Base-by-base conservation (phyloP, 2,329 filamentous ascomycete genomes). In the Simplicillium aogashimaense region DNA sequence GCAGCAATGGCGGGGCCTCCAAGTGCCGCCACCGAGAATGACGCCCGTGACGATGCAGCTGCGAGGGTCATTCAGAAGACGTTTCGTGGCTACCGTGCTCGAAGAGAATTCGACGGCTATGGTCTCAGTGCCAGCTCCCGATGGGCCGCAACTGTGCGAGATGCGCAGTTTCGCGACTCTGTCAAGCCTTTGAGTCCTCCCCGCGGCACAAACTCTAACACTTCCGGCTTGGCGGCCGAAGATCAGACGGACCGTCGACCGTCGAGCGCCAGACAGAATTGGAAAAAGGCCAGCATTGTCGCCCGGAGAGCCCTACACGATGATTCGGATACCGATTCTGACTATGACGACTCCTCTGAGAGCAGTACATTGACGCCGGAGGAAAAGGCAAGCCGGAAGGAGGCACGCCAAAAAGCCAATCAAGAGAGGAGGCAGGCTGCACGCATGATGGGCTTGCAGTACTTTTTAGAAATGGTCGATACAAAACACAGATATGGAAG, bases 391-490 rank as follows among this genome's bases (percentile, higher is more conserved):
- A 57, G 56, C 11, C 53, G 53, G 10, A 61, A 55, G 36, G 61
- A 61, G 40, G 56, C 59, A 36, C 65, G 66, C 41, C 56, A 67
- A 8, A 65, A 76, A 48, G 63, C 70, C 42, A 76, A 74, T 53
- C 63, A 64, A 1, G 68, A 74, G 50, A 69, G 80, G 29, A 76
- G 78, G 44, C 75, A 78, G 49, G 76, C 75, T 5, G 80, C 86
- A 1, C 85, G 81, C 57, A 81, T 78, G 57, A 90, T 94, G 84
- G 86, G 86, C 14, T 58, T 94, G 29, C 82, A 86, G 53, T 94
- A 94, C 55, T 94, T 92, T 47, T 67, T 79, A 11, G 75, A 95
- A 53, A 89, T 94, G 83, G 81, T 90, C 7, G 85, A 92, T 56
- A 64, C 80, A 36, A 89, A 94, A 58, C 88, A 95, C 56, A 77